Conservation (phyloP, 371 early-diverging fungal genomes). For the Umbelopsis sp. region DNA sequence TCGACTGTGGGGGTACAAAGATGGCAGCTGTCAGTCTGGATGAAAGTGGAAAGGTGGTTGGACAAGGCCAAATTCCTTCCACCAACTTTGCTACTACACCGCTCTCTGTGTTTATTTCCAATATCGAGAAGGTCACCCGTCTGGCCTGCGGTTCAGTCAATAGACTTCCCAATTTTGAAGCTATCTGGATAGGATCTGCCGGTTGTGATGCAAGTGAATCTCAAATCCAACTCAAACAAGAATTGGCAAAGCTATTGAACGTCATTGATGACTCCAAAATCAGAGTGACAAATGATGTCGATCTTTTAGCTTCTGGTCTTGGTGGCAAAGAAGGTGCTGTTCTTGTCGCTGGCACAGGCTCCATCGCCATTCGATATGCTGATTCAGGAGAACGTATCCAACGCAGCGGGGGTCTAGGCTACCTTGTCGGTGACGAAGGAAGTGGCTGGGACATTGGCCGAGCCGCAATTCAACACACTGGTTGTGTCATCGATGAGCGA, state of each 20-base stretch:
- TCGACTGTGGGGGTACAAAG: slow-evolving; percentile 27
- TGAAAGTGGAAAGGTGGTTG: slow-evolving; percentile 14
- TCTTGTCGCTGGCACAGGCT: slow-evolving; percentile 25
- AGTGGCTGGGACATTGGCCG: slow-evolving; percentile 31
- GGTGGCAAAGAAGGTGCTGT: slow-evolving; percentile 17
- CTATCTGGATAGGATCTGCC: slow-evolving; percentile 22
- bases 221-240: background rate
- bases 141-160: slow-evolving; percentile 1
- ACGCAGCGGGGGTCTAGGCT: slow-evolving; percentile 29
- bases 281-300: slow-evolving; percentile 21
- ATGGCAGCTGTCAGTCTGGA: slow-evolving; percentile 20
- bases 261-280: background rate
- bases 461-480: slow-evolving; percentile 10
- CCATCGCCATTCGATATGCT: slow-evolving; percentile 18
- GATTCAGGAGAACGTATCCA: slow-evolving; percentile 16
- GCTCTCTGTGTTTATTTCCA: slow-evolving; percentile 21
- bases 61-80: slow-evolving; percentile 7
- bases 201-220: slow-evolving; percentile 22
- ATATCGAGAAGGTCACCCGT: slow-evolving; percentile 22
- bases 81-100: slow-evolving; percentile 27
- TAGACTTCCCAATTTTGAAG: background rate
- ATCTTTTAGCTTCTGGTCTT: slow-evolving; percentile 22
- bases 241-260: background rate
- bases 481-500: slow-evolving; percentile 6
- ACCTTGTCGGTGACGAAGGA: slow-evolving; percentile 36